Evolutionary conservation across 495 filamentous ascomycete species (phyloP).

Genomic region (Tirmania nivea): DNA sequence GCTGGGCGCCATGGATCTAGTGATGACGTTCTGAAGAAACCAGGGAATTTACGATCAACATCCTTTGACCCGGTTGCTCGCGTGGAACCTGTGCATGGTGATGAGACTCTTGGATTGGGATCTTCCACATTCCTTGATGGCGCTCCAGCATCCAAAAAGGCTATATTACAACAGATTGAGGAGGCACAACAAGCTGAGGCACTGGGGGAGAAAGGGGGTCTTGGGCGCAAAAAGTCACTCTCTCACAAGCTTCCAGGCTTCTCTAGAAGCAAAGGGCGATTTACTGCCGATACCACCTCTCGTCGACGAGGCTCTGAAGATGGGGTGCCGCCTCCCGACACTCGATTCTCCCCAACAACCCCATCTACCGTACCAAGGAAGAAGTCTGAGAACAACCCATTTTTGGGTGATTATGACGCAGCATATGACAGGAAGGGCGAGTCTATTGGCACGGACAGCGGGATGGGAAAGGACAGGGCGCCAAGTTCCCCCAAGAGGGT

Average conservation of each 20-base stretch:
- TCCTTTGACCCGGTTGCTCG: conserved; percentile 36
- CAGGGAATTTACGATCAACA: conserved; percentile 20
- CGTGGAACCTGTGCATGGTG: conserved; percentile 56
- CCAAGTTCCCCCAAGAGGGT: conserved; percentile 15
- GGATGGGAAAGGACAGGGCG: conserved; percentile 9
- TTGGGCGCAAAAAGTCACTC: conserved; percentile 80
- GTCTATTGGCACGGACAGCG: conserved; percentile 26
- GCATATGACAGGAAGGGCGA: conserved; percentile 49
- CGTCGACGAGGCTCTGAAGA: conserved; percentile 14
- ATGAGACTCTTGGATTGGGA: conserved; percentile 65
- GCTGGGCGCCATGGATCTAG: conserved; percentile 18
- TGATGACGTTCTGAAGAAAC: conserved; percentile 13
- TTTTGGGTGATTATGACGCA: conserved; percentile 64
- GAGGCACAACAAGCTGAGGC: conserved; percentile 29
- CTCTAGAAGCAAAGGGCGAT: conserved; percentile 25
- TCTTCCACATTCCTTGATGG: conserved; percentile 94
- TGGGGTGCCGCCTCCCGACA: conserved; percentile 22
- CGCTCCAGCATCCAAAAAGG: conserved; percentile 63
- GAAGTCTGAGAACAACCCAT: conserved; percentile 48
- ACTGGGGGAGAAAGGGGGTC: conserved; percentile 32
- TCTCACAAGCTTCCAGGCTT: conserved; percentile 57
- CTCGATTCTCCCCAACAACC: conserved; percentile 22
- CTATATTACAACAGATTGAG: conserved; percentile 55
- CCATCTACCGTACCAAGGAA: conserved; percentile 11
- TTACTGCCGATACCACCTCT: conserved; percentile 8